Evolutionary conservation across 306 rosid species (phyloP), one percentile per base, ranked within the genome.

Genomic region (Vigna angularis): DNA sequence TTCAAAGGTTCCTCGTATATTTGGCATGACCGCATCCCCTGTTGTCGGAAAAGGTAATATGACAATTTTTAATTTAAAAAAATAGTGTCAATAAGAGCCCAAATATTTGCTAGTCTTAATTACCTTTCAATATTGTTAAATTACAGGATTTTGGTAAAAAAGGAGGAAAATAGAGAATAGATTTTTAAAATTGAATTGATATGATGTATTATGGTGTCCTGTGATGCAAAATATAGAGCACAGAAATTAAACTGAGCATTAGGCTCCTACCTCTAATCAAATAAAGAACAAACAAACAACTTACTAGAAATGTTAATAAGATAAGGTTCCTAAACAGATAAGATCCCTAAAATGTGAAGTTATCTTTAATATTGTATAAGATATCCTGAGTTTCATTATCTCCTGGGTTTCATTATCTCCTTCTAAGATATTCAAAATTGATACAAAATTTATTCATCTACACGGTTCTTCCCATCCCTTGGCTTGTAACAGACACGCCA

Each of bases 21-120:
- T 95, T 84, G 98, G 98, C 87, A 95, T 95, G 98, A 95, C 98
- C 48, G 98, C 98, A 42, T 95, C 98, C 82, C 98, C 98, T 44
- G 88, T 95, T 81, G 91, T 92, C n/a, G 98, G 98, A 71, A 95
- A 91, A 91, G 98, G 98, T 95, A 83, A 70, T 38, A 15, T 48
- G 49, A 47, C 70, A 59, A 36, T 22, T 30, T 18, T 28, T 72
- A 64, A 83, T 59, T 73, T 71, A 36, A n/a, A 42, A 66, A 61
- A 42, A 30, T 14, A 59, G 74, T 45, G 9, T 32, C 48, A 6
- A 78, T 53, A 32, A 42, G 71, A 30, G 20, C 22, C 30, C 17
- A 53, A 36, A 45, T 26, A 30, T 77, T 42, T 68, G 53, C 34
- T 9, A 40, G 51, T 53, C 36, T 59, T 40, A 62, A 18, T 62